These are phyloP conservation scores for Aspergillus sclerotiicarbonarius DNA, from an alignment of 495 filamentous ascomycete genomes.

Conservation along the genomic window DNA sequence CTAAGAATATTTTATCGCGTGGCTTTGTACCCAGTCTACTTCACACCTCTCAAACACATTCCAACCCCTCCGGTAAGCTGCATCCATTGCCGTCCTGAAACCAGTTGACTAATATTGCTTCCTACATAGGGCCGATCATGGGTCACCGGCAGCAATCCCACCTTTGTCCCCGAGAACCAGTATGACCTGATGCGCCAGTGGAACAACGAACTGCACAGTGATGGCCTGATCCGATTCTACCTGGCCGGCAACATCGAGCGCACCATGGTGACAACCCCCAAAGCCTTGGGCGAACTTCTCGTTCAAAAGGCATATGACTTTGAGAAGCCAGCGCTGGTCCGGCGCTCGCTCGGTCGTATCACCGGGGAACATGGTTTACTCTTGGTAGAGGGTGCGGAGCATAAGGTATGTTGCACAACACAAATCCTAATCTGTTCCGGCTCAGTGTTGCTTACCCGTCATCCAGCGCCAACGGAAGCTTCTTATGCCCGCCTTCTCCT, in stretches of 20 bases:
- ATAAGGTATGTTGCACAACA: conserved; percentile 49
- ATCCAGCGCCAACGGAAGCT: conserved; percentile 62
- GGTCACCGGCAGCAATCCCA: conserved; percentile 32
- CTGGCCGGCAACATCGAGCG: conserved; percentile 67
- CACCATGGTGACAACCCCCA: conserved; percentile 62
- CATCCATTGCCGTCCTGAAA: not conserved
- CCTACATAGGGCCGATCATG: conserved; percentile 32
- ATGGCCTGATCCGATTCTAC: conserved; percentile 76
- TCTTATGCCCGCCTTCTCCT: conserved; percentile 81
- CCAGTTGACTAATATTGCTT: not conserved
- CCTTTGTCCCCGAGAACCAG: conserved; percentile 39
- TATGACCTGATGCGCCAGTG: conserved; percentile 60
- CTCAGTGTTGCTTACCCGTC: not conserved
- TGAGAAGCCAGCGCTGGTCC: conserved; percentile 62
- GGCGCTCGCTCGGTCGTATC: conserved; percentile 57
- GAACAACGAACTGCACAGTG: conserved; percentile 67
- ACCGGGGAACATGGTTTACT: conserved; percentile 70
- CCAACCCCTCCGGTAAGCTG: conserved; percentile 56
- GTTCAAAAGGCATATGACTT: conserved; percentile 76
- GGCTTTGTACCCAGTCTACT: conserved; percentile 66
- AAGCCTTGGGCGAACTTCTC: conserved; percentile 63
- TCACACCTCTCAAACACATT: conserved; percentile 68
- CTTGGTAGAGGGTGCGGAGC: conserved; percentile 82
- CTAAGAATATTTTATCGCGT: conserved; percentile 47
- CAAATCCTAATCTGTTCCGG: not conserved